Conservation (phyloP, 1,284 basidiomycete species). For the Heterobasidion irregulare region DNA sequence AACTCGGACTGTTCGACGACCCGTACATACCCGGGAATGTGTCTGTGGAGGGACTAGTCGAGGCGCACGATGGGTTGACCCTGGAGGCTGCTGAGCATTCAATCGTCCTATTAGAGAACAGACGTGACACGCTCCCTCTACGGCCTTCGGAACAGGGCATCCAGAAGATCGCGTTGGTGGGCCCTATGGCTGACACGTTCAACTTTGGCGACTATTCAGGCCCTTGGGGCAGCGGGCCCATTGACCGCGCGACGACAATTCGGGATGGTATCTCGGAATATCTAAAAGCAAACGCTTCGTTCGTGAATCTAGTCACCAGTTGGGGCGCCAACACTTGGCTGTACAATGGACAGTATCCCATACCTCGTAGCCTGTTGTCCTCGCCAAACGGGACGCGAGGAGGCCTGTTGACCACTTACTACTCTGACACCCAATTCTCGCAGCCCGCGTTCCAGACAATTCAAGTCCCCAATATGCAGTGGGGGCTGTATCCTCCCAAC, state of each 20-base stretch:
- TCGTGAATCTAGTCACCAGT: slow-evolving; percentile 16
- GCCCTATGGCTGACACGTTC: slow-evolving; percentile 10
- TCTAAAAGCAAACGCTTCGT: slow-evolving; percentile 10
- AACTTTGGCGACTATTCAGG: slow-evolving; percentile 24
- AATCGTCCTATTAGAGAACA: not conserved
- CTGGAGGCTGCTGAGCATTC: not conserved
- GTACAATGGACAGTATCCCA: slow-evolving; percentile 21
- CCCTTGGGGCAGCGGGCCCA: slow-evolving; percentile 18
- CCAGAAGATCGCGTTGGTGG: slow-evolving; percentile 1
- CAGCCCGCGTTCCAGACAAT: slow-evolving; percentile 12
- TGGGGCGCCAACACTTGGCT: slow-evolving; percentile 20
- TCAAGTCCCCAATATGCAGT: slow-evolving; percentile 20
- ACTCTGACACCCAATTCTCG: slow-evolving; percentile 17
- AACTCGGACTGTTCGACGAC: slow-evolving; percentile 20
- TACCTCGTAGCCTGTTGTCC: slow-evolving; percentile 18
- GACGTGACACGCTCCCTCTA: not conserved
- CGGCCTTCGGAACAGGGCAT: not conserved
- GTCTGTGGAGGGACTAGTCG: not conserved
- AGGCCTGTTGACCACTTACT: slow-evolving; percentile 19
- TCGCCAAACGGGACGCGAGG: slow-evolving; percentile 13
- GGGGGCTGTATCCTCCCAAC: slow-evolving; percentile 21
- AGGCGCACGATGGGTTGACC: not conserved
- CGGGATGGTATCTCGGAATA: slow-evolving; percentile 16
- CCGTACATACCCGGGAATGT: slow-evolving; percentile 15
- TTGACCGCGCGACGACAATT: slow-evolving; percentile 15